These are phyloP conservation scores for Fonsecaea pugnacius DNA, from an alignment of 2,329 filamentous ascomycete species.

Conservation along the genomic window DNA sequence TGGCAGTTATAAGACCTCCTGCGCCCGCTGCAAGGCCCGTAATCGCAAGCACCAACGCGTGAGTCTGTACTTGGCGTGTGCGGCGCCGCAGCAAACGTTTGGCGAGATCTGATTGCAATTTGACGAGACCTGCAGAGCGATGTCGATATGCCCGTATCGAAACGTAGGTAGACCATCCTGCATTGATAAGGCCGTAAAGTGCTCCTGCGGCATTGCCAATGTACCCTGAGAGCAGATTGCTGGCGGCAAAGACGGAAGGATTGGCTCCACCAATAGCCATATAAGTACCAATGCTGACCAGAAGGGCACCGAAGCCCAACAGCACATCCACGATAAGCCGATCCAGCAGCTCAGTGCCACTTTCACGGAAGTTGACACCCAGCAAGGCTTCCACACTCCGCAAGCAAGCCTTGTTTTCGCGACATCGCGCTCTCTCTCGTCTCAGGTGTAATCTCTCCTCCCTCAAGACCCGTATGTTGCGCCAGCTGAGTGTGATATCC, in stretches of 20 bases:
- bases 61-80: slow-evolving; percentile 50
- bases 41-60: slow-evolving; percentile 52
- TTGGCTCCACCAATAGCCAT: slow-evolving; percentile 60
- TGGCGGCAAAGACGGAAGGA: slow-evolving; percentile 49
- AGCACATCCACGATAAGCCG: slow-evolving; percentile 57
- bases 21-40: slow-evolving; percentile 55
- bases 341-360: slow-evolving; percentile 58
- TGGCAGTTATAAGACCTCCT: slow-evolving; percentile 57
- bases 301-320: slow-evolving; percentile 55
- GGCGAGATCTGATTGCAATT: slow-evolving; percentile 38
- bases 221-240: slow-evolving; percentile 61
- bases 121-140: slow-evolving; percentile 36
- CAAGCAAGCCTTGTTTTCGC: slow-evolving; percentile 30
- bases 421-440: slow-evolving; percentile 28
- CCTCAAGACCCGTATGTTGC: slow-evolving; percentile 54
- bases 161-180: slow-evolving; percentile 54
- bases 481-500: slow-evolving; percentile 52
- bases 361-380: slow-evolving; percentile 54
- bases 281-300: slow-evolving; percentile 58
- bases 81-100: neutral
- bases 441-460: slow-evolving; percentile 47
- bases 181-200: slow-evolving; percentile 56
- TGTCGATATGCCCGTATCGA: slow-evolving; percentile 50
- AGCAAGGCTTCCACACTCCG: slow-evolving; percentile 46
- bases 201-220: slow-evolving; percentile 59